A percentile compares a stretch with the other conserved stretches of the same genome.
phyloP scores from a whole-genome alignment of 1,284 basidiomycete genomes.

The Apiotrichum montevideense region DNA sequence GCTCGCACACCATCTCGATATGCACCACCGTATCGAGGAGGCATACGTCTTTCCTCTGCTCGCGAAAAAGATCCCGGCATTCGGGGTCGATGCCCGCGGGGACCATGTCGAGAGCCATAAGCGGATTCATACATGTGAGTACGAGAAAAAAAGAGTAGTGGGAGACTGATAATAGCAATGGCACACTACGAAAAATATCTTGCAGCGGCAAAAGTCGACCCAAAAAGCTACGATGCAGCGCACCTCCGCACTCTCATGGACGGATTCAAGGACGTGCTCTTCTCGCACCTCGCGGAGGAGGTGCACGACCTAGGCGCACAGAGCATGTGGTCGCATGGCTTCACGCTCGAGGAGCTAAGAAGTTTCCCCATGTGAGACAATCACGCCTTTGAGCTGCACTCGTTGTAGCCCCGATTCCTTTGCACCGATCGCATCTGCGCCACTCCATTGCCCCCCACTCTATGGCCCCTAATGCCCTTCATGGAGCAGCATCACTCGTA shows the following conservation, averaged over 20 bases:
- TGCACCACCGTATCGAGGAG: slow-evolving; percentile 59
- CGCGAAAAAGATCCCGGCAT: slow-evolving; percentile 58
- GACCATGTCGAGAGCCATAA: slow-evolving; percentile 59
- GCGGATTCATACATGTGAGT: slow-evolving; percentile 59
- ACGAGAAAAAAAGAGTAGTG: no score
- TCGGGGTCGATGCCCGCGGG: slow-evolving; percentile 48
- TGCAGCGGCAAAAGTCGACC: slow-evolving; percentile 51
- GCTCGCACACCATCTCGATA: slow-evolving; percentile 54
- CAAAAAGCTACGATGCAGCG: slow-evolving; percentile 54
- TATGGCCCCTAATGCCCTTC: no score
- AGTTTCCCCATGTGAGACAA: slow-evolving; percentile 49
- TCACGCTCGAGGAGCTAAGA: slow-evolving; percentile 58
- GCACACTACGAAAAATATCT: slow-evolving; percentile 53
- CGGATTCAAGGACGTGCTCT: slow-evolving; percentile 59
- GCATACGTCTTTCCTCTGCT: slow-evolving; percentile 60
- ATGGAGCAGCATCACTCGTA: no score
- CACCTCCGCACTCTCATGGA: slow-evolving; percentile 59
- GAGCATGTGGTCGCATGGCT: slow-evolving; percentile 59
- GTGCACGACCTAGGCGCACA: slow-evolving; percentile 58
- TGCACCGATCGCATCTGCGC: no score
- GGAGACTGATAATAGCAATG: slow-evolving; percentile 28
- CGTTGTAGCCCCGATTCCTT: no score
- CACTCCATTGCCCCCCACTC: no score
- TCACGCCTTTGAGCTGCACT: no score
- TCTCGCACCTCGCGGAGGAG: slow-evolving; percentile 62